phyloP scores from a whole-genome alignment of 2,329 filamentous ascomycete genomes.

The Colletotrichum graminicola region DNA sequence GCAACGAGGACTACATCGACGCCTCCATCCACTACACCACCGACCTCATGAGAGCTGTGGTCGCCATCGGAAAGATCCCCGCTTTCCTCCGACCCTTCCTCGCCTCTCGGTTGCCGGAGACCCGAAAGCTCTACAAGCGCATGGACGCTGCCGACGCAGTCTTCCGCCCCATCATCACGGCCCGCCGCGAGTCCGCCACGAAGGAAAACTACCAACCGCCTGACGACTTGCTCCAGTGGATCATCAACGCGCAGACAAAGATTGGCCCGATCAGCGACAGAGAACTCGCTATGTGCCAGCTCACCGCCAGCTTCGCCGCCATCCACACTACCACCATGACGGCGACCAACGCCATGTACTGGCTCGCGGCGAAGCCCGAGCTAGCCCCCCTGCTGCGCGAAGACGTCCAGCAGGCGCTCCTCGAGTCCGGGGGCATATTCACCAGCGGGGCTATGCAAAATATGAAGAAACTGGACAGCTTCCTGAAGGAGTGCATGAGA shows the following conservation, averaged over 20 bases:
- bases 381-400: conserved; percentile 63
- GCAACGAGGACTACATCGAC: conserved; percentile 58
- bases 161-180: conserved; percentile 52
- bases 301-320: conserved; percentile 60
- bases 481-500: conserved; percentile 54
- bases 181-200: conserved; percentile 44
- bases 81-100: conserved; percentile 52
- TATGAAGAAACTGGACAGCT: conserved; percentile 57
- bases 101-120: conserved; percentile 50
- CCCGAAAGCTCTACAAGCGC: conserved; percentile 51
- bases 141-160: conserved; percentile 51
- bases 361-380: conserved; percentile 63
- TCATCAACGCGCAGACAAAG: conserved; percentile 55
- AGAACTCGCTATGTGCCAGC: conserved; percentile 56
- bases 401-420: conserved; percentile 60
- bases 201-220: conserved; percentile 48
- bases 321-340: conserved; percentile 65
- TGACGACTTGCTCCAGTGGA: conserved; percentile 64
- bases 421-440: conserved; percentile 50
- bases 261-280: conserved; percentile 49
- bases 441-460: conserved; percentile 52
- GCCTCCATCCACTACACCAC: conserved; percentile 59
- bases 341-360: conserved; percentile 60
- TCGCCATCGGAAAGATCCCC: conserved; percentile 20
- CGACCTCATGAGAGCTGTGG: conserved; percentile 44